A percentile compares a stretch with the other conserved stretches of the same genome.
These are phyloP conservation scores for Pichia sp. DNA, from an alignment of 1,139 yeast genomes.

Conservation along the genomic window DNA sequence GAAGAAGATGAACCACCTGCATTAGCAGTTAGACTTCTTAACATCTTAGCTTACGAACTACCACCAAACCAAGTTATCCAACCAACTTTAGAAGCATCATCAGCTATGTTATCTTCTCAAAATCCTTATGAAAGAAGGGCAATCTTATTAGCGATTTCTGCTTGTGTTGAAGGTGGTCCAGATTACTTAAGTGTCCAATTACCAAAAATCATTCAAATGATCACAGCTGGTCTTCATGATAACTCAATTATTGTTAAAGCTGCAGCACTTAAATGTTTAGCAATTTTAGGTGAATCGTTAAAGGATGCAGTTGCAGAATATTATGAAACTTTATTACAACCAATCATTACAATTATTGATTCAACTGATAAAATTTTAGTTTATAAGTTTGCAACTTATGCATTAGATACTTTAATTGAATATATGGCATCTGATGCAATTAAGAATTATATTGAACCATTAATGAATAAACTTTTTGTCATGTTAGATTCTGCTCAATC, in stretches of 20 bases:
- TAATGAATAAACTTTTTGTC: conserved; percentile 82
- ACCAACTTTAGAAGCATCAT: conserved; percentile 68
- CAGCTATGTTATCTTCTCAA: conserved; percentile 54
- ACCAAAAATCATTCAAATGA: conserved; percentile 62
- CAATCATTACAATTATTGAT: conserved; percentile 82
- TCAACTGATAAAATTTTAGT: conserved; percentile 76
- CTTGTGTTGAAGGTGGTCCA: conserved; percentile 88
- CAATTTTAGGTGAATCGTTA: conserved; percentile 74
- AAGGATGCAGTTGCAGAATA: conserved; percentile 79
- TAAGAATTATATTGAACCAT: conserved; percentile 72
- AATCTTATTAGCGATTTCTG: conserved; percentile 74
- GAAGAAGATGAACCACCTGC: conserved; percentile 80
- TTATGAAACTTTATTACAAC: conserved; percentile 77
- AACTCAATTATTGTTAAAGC: conserved; percentile 70
- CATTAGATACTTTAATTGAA: conserved; percentile 87
- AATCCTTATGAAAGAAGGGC: conserved; percentile 83
- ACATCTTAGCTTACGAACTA: conserved; percentile 70
- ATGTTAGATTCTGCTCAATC: conserved; percentile 66
- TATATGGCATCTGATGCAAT: conserved; percentile 86
- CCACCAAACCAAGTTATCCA: conserved; percentile 90
- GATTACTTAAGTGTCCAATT: conserved; percentile 78
- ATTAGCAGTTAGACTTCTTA: conserved; percentile 74
- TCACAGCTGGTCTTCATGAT: conserved; percentile 75
- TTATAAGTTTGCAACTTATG: conserved; percentile 85
- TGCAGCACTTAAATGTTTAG: conserved; percentile 78